These are phyloP conservation scores for Neurospora sp. DNA, from an alignment of 495 filamentous ascomycete genomes.

Conservation along the genomic window DNA sequence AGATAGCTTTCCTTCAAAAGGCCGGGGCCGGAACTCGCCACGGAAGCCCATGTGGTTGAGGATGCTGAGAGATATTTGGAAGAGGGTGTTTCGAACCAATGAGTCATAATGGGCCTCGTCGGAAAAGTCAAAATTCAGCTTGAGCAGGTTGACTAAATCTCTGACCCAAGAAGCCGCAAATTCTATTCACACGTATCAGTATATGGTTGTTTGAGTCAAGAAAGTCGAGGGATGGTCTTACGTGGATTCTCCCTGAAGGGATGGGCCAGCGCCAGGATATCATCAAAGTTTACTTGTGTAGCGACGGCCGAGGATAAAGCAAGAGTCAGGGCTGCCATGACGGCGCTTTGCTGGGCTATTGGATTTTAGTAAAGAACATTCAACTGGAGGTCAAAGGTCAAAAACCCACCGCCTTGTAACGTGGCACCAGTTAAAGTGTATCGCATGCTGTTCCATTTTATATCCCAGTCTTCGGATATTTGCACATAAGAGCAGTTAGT, in stretches of 20 bases:
- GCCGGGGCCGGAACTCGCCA: constrained; percentile 48
- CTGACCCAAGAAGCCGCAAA: constrained; percentile 46
- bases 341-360: constrained; percentile 29
- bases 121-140: constrained; percentile 58
- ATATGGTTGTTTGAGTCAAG: background rate
- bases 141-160: constrained; percentile 56
- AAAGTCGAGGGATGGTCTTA: constrained; percentile 6
- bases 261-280: constrained; percentile 59
- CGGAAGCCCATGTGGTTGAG: constrained; percentile 59
- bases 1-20: constrained; percentile 58
- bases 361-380: background rate
- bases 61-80: constrained; percentile 61
- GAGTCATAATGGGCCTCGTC: constrained; percentile 59
- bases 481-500: constrained; percentile 58
- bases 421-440: constrained; percentile 36
- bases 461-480: constrained; percentile 53
- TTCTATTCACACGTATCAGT: constrained; percentile 26
- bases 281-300: constrained; percentile 55
- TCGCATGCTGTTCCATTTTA: constrained; percentile 54
- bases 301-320: constrained; percentile 37
- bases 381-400: background rate
- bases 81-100: constrained; percentile 54
- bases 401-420: constrained; percentile 33
- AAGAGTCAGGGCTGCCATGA: constrained; percentile 29
- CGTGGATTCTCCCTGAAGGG: constrained; percentile 33